Evolutionary conservation across 441 rosid genomes (phyloP), one percentile per base, ranked within the genome.

Genomic region (Erysimum pusillum): DNA sequence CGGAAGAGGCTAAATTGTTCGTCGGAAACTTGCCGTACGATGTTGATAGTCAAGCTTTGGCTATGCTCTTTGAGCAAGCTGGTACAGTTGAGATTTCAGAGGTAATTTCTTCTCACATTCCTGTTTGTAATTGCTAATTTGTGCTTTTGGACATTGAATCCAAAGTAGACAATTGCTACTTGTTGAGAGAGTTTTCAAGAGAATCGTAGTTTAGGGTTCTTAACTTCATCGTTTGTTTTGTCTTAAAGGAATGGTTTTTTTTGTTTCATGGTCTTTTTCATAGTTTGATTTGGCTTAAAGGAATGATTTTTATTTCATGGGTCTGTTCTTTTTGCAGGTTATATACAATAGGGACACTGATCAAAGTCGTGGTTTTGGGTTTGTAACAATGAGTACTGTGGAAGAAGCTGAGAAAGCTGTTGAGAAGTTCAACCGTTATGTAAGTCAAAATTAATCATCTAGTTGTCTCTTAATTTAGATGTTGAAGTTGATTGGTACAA

Each of bases 271-370:
- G 28, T 25, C 28, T 25, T 25, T 2, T 25, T 25, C 28, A 25
- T 35, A 7, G 38, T 35, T 0, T 35, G 38, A 42, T 42, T 49
- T 49, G 54, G 4, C 22, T 18, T 52, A 25, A 52, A 20, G 28
- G 57, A 52, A 52, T 53, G 15, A 7, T 53, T 53, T 53, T 53
- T 53, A 15, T 6, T 12, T 25, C 2, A 53, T 53, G 52, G 59
- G 59, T 53, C n/a, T 53, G 59, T 9, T 53, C 14, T 3, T 5
- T 13, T 44, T 78, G 71, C 75, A 94, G 99, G 93, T 94, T 75
- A 87, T 94, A 70, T 92, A 89, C 83, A 88, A 92, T 79, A 87
- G 90, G 74, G 93, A 87, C 41, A 92, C 92, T 11, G 94, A 94
- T 69, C 85, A 76, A 63, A 94, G 99, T 59, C 89, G 84, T 62